These are phyloP conservation scores for Phaeophleospora eucalypticola DNA, from an alignment of 2,329 filamentous ascomycete genomes.

Conservation along the genomic window DNA sequence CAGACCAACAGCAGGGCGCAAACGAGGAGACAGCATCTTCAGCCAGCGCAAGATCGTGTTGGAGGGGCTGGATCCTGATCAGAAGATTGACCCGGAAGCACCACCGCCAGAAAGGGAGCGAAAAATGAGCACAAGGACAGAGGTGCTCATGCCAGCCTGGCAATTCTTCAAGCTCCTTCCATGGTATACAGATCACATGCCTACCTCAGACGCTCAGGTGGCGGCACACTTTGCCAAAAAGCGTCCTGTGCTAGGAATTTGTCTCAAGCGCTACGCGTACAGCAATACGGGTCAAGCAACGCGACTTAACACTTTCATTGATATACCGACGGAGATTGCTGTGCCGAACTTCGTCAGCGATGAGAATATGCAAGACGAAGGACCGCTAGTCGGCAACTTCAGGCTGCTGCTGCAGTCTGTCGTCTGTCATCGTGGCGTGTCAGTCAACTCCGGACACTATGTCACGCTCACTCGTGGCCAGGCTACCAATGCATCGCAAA, in stretches of 20 bases:
- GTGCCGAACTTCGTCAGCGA: slow-evolving; percentile 88
- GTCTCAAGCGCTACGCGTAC: slow-evolving; percentile 84
- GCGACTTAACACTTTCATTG: slow-evolving; percentile 76
- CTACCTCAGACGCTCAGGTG: slow-evolving; percentile 69
- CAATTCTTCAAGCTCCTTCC: slow-evolving; percentile 94
- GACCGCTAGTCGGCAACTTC: slow-evolving; percentile 76
- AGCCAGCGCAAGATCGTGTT: slow-evolving; percentile 39
- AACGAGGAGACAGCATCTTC: slow-evolving; percentile 49
- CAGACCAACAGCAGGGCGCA: slow-evolving; percentile 35
- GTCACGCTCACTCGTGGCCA: slow-evolving; percentile 77
- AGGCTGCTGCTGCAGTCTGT: slow-evolving; percentile 88
- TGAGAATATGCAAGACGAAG: slow-evolving; percentile 63
- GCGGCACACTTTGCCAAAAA: slow-evolving; percentile 80
- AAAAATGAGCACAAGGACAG: slow-evolving; percentile 53
- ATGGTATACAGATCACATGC: slow-evolving; percentile 73
- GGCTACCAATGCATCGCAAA: slow-evolving; percentile 35
- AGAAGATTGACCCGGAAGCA: slow-evolving; percentile 34
- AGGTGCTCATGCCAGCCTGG: slow-evolving; percentile 94
- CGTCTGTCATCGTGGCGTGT: slow-evolving; percentile 84
- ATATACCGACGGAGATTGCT: slow-evolving; percentile 80
- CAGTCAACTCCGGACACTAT: slow-evolving; percentile 86
- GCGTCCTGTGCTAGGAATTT: slow-evolving; percentile 85
- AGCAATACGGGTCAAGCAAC: slow-evolving; percentile 63
- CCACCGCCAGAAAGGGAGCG: slow-evolving; percentile 31
- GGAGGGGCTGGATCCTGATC: slow-evolving; percentile 34